A percentile compares a stretch with the other conserved stretches of the same genome.
phyloP scores from a whole-genome alignment of 2,329 filamentous ascomycete genomes.

The Cladophialophora carrionii region DNA sequence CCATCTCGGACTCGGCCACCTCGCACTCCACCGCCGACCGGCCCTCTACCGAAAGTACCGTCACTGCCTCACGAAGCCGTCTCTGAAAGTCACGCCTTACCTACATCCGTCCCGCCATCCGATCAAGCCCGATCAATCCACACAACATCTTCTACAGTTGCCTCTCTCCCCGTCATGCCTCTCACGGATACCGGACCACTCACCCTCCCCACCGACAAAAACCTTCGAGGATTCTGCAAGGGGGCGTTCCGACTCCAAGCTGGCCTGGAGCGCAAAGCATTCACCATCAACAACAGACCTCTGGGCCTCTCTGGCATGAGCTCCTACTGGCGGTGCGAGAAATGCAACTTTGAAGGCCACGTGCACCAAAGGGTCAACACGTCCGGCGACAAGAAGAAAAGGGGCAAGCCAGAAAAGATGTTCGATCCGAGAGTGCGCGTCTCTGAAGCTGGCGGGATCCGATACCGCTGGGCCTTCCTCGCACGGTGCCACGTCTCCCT shows the following conservation, averaged over 20 bases:
- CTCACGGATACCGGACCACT: slow-evolving; percentile 18
- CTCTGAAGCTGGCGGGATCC: slow-evolving; percentile 43
- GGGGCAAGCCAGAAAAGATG: slow-evolving; percentile 33
- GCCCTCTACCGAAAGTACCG: slow-evolving; percentile 8
- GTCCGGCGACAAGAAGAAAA: slow-evolving; percentile 31
- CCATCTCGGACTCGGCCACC: slow-evolving; percentile 3
- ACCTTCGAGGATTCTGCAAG: slow-evolving; percentile 49
- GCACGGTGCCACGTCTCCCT: slow-evolving; percentile 52
- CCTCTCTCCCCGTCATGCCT: slow-evolving; percentile 8
- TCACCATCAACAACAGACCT: slow-evolving; percentile 30
- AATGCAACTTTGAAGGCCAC: slow-evolving; percentile 51
- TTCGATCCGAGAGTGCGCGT: slow-evolving; percentile 41
- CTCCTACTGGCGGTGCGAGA: slow-evolving; percentile 46
- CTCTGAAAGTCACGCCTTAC: slow-evolving; percentile 12
- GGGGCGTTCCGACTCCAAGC: slow-evolving; percentile 35
- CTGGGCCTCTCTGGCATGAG: slow-evolving; percentile 32
- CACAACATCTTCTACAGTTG: slow-evolving; percentile 10
- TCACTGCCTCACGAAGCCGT: slow-evolving; percentile 19
- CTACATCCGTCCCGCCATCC: slow-evolving; percentile 9
- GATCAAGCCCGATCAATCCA: slow-evolving; percentile 10
- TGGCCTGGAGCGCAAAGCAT: slow-evolving; percentile 36
- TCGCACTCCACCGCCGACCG: slow-evolving; percentile 9
- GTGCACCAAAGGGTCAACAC: slow-evolving; percentile 34
- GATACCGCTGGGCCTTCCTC: slow-evolving; percentile 53
- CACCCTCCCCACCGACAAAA: slow-evolving; percentile 43